Percentiles rank a stretch among this genome's conserved stretches.
These are phyloP conservation scores for Ceratobasidium sp. DNA, from an alignment of 1,284 basidiomycete species.

Conservation along the genomic window DNA sequence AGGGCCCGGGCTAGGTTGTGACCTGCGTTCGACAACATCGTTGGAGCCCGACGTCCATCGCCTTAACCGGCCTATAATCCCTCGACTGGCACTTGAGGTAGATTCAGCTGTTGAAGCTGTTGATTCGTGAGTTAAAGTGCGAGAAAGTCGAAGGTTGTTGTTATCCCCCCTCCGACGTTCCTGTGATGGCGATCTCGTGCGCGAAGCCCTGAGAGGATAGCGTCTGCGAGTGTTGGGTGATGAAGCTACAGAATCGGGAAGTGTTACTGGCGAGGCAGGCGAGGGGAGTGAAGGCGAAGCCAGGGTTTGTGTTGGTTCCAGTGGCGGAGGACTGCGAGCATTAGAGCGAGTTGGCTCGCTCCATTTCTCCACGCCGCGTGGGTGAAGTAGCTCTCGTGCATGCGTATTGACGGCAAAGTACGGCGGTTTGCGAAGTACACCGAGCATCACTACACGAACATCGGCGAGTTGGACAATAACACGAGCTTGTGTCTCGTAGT, in stretches of 20 bases:
- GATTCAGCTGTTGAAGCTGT: not conserved
- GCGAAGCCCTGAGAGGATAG: not conserved
- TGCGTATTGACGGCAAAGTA: conserved; percentile 72
- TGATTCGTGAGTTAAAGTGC: conserved; percentile 42
- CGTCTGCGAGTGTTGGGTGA: not conserved
- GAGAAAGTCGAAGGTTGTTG: conserved; percentile 22
- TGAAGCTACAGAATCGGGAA: not conserved
- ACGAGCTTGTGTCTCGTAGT: conserved; percentile 59
- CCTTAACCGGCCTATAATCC: conserved; percentile 16
- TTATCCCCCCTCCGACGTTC: conserved; percentile 21
- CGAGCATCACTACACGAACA: conserved; percentile 79
- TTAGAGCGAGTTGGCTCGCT: conserved; percentile 45
- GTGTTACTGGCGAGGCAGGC: not conserved
- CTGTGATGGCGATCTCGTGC: conserved; percentile 30
- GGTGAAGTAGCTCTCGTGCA: conserved; percentile 74
- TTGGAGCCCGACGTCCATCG: conserved; percentile 23
- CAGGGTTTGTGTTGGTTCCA: conserved; percentile 2
- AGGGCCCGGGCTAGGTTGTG: conserved; percentile 2
- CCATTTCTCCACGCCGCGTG: conserved; percentile 64
- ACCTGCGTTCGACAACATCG: not conserved
- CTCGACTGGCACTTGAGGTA: conserved; percentile 12
- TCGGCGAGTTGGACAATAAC: conserved; percentile 77
- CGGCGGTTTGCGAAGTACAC: conserved; percentile 69
- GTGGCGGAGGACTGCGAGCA: conserved; percentile 42
- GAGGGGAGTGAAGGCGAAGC: not conserved